These are phyloP conservation scores for Aspergillus persii DNA, from an alignment of 2,329 filamentous ascomycete species.

Conservation along the genomic window DNA sequence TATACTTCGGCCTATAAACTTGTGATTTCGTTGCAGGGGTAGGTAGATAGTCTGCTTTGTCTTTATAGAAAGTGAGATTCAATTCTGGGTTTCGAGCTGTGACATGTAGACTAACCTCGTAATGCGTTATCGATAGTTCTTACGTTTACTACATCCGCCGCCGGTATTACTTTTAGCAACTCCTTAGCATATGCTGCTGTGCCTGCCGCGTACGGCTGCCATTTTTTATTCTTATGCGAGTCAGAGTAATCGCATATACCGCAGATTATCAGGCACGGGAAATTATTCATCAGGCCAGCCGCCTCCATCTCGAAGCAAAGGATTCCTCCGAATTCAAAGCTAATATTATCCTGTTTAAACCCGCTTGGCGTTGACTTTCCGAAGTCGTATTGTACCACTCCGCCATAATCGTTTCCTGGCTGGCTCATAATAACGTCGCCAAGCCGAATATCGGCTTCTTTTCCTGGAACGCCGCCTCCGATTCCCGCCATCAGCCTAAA, in stretches of 20 bases:
- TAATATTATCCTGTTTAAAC: slow-evolving; percentile 11
- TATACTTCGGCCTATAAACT: background rate
- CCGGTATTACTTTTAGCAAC: background rate
- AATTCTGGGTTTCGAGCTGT: background rate
- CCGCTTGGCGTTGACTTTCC: slow-evolving; percentile 13
- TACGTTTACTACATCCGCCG: background rate
- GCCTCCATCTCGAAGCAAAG: background rate
- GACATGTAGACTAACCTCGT: slow-evolving; percentile 1
- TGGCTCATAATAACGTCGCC: slow-evolving; percentile 25
- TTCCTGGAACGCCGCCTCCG: slow-evolving; percentile 20
- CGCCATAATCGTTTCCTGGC: slow-evolving; percentile 13
- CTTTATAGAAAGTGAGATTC: background rate
- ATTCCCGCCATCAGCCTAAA: slow-evolving; percentile 24
- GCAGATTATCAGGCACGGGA: background rate
- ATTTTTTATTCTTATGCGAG: slow-evolving; percentile 2
- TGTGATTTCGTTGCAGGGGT: background rate
- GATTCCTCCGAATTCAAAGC: background rate
- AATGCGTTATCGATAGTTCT: background rate
- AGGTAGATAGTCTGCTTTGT: background rate
- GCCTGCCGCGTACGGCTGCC: background rate
- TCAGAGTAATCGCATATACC: background rate
- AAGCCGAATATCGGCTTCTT: slow-evolving; percentile 19
- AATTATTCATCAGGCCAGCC: slow-evolving; percentile 1
- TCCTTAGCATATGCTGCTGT: background rate
- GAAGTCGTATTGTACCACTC: slow-evolving; percentile 30